phyloP scores from a whole-genome alignment of 345 rosid genomes.

The Corchorus capsularis region DNA sequence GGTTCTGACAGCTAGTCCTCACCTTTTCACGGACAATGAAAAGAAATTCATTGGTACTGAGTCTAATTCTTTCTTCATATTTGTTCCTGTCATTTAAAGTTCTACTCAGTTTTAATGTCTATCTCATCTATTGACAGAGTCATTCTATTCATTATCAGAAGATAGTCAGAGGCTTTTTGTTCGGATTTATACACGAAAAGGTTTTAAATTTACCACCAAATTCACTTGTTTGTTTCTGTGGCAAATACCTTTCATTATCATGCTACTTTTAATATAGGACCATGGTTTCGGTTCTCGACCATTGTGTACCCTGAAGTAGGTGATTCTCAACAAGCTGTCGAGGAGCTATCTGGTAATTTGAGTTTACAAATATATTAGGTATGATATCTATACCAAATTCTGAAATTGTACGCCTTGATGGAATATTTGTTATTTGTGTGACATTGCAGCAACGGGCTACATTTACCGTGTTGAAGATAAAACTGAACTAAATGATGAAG shows the following conservation, averaged over 20 bases:
- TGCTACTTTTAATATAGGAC: conserved; percentile 50
- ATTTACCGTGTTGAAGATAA: conserved; percentile 40
- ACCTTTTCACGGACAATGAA: conserved; percentile 70
- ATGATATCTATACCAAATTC: conserved; percentile 8
- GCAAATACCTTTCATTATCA: neutral
- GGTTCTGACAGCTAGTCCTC: conserved; percentile 56
- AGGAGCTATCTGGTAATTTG: conserved; percentile 62
- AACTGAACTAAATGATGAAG: conserved; percentile 41
- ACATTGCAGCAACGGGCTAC: conserved; percentile 58
- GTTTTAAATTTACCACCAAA: conserved; percentile 30
- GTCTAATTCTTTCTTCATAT: conserved; percentile 17
- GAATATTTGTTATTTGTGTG: conserved; percentile 22
- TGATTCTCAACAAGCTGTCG: conserved; percentile 54
- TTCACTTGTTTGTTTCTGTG: conserved; percentile 3
- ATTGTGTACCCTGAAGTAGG: conserved; percentile 69
- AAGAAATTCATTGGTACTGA: conserved; percentile 61
- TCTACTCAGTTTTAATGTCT: conserved; percentile 12
- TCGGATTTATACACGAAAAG: conserved; percentile 86
- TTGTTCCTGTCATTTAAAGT: conserved; percentile 3
- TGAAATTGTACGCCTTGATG: conserved; percentile 4
- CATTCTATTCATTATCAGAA: conserved; percentile 58
- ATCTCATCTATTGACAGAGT: conserved; percentile 54
- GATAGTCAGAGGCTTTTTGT: conserved; percentile 87
- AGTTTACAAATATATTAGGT: neutral
- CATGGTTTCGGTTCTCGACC: conserved; percentile 81